Evolutionary conservation across 1,284 basidiomycete genomes (phyloP).

Genomic region (Puccinia sorghi): DNA sequence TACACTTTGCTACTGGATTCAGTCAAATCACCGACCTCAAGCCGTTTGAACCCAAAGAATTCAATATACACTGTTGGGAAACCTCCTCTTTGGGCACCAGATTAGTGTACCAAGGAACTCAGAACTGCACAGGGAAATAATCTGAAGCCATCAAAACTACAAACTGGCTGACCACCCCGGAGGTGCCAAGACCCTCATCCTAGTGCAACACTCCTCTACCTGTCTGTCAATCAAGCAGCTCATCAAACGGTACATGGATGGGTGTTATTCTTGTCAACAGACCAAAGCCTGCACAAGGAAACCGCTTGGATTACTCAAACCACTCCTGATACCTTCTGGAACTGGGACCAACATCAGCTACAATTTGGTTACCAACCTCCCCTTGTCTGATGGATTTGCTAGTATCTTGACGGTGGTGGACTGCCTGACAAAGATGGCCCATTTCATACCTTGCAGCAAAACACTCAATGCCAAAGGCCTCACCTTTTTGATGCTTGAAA

Average conservation of each 20-base stretch:
- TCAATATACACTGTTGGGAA: no score
- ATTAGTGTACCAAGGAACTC: background rate
- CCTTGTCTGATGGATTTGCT: background rate
- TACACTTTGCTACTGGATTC: no score
- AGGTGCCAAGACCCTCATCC: slow-evolving; percentile 57
- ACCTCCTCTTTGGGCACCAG: background rate
- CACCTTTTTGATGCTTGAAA: background rate
- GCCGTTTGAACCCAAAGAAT: no score
- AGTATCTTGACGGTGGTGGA: no score
- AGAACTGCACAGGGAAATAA: background rate
- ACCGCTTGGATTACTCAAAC: slow-evolving; percentile 59
- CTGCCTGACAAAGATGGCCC: no score
- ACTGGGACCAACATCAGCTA: no score
- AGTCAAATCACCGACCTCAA: no score
- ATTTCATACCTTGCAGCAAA: background rate
- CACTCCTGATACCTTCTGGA: slow-evolving; percentile 53
- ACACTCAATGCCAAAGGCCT: background rate
- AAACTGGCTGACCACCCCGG: slow-evolving; percentile 61
- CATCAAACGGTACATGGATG: slow-evolving; percentile 53
- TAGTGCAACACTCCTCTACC: slow-evolving; percentile 55
- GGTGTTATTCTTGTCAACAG: background rate
- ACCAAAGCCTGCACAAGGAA: slow-evolving; percentile 57
- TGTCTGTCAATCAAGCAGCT: slow-evolving; percentile 59
- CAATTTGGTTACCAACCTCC: background rate
- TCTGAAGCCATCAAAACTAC: slow-evolving; percentile 53